phyloP scores from a whole-genome alignment of 345 rosid species.

The Dovyalis caffra region DNA sequence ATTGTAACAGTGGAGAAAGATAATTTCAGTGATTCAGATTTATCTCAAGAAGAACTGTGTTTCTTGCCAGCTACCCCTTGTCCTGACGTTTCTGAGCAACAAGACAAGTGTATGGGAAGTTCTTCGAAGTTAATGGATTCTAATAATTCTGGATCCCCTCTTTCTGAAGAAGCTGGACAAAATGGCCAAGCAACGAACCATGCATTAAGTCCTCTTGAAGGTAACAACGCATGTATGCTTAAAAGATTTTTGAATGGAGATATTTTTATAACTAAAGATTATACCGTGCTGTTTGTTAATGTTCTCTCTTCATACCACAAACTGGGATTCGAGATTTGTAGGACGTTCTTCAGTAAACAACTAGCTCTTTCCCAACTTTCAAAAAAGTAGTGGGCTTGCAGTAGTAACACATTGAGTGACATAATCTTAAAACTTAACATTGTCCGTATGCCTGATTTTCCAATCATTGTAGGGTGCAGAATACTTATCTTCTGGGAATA shows the following conservation, averaged over 20 bases:
- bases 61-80: conserved; percentile 91
- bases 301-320: background rate
- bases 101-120: conserved; percentile 57
- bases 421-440: background rate
- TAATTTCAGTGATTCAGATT: conserved; percentile 91
- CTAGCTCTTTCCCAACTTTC: too few species aligned
- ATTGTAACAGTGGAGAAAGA: conserved; percentile 81
- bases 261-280: conserved; percentile 5
- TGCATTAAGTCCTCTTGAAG: conserved; percentile 73
- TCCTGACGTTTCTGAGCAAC: conserved; percentile 72
- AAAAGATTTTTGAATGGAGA: background rate
- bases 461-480: background rate
- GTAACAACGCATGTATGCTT: conserved; percentile 36
- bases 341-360: too few species aligned
- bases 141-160: conserved; percentile 74
- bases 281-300: background rate
- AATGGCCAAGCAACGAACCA: conserved; percentile 61
- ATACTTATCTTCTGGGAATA: background rate
- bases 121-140: conserved; percentile 63
- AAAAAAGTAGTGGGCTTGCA: too few species aligned
- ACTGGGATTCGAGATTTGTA: background rate
- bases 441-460: background rate
- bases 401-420: too few species aligned
- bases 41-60: conserved; percentile 87
- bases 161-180: conserved; percentile 73